Evolutionary conservation across 2,329 filamentous ascomycete genomes (phyloP).

Genomic region (Pleochaeta shiraiana): DNA sequence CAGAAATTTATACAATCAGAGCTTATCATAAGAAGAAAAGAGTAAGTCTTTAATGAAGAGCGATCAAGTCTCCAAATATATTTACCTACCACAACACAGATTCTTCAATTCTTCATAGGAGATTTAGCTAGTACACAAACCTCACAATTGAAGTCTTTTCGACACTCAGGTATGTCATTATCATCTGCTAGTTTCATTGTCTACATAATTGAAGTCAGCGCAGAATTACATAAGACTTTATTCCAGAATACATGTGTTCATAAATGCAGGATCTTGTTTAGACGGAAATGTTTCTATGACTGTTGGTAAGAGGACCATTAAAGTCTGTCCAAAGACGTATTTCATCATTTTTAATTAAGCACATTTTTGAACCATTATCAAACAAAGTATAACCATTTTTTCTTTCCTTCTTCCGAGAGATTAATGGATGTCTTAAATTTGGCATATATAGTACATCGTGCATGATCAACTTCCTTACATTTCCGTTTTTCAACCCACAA

Average conservation of each 20-base stretch:
- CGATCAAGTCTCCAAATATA: too few relatives aligned
- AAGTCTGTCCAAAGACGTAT: background rate
- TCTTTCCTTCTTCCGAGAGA: background rate
- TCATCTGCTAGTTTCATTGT: background rate
- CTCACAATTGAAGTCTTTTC: constrained; percentile 1
- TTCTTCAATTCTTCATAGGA: too few relatives aligned
- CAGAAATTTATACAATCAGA: too few relatives aligned
- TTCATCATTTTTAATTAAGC: background rate
- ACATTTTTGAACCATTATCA: background rate
- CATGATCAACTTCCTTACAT: background rate
- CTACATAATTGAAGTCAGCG: background rate
- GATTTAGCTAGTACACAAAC: background rate
- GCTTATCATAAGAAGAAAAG: too few relatives aligned
- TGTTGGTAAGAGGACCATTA: background rate
- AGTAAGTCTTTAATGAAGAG: too few relatives aligned
- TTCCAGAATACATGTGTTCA: background rate
- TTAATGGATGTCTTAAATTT: background rate
- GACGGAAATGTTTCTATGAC: background rate
- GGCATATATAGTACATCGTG: background rate
- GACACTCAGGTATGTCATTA: background rate
- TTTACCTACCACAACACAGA: too few relatives aligned
- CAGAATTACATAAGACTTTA: background rate
- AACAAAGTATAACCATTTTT: background rate
- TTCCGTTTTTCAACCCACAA: background rate
- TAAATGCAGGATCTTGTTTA: background rate